Percentiles rank a stretch among this genome's conserved stretches.
These are phyloP conservation scores for Lipomyces chichibuensis DNA, from an alignment of 805 yeast species.

Conservation along the genomic window DNA sequence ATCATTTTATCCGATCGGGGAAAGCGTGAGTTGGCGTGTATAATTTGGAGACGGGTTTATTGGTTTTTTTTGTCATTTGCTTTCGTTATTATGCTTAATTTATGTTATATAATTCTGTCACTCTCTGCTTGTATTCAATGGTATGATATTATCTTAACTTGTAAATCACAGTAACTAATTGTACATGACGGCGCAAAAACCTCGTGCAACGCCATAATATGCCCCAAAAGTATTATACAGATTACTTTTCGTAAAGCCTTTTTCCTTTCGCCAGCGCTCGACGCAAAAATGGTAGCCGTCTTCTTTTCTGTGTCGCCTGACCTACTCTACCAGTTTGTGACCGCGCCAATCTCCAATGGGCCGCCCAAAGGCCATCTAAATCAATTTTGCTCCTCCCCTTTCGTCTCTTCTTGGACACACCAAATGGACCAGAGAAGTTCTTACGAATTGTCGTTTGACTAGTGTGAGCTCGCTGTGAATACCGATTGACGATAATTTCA, in stretches of 20 bases:
- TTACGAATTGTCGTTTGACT: constrained; percentile 4
- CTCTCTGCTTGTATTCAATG: neutral
- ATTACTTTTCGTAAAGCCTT: constrained; percentile 2
- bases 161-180: neutral
- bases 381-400: constrained; percentile 8
- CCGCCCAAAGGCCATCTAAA: constrained; percentile 26
- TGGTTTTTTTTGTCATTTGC: neutral
- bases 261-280: constrained; percentile 14
- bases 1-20: neutral
- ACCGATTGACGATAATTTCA: constrained; percentile 12
- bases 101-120: neutral
- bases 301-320: neutral
- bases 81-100: neutral
- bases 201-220: neutral
- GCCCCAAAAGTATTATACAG: neutral
- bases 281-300: neutral
- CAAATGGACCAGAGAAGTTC: neutral
- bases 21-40: neutral
- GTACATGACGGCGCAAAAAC: neutral
- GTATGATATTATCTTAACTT: neutral
- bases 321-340: neutral
- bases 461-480: constrained; percentile 6
- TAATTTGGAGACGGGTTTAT: neutral
- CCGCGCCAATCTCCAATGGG: constrained; percentile 21
- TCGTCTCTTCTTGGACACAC: constrained; percentile 7